Base-by-base conservation (phyloP, 2,329 filamentous ascomycete genomes). In the Balansia obtecta region DNA sequence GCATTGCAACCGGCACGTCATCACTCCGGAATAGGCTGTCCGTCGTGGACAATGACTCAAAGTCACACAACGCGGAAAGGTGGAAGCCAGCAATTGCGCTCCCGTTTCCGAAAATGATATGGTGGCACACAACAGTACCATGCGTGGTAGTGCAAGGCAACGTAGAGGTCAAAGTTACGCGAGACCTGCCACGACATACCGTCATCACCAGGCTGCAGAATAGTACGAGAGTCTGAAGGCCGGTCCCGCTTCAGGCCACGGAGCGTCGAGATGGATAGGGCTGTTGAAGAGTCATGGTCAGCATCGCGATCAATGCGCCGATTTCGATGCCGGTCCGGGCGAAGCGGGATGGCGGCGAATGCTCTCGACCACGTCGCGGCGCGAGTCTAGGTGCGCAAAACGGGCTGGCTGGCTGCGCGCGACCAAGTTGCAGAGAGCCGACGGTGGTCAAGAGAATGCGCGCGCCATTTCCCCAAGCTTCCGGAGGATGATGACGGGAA, bases 161-260 rank as follows among this genome's bases (percentile, higher is more conserved):
- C 44, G 42, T 40, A 39, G 22, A 47, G 37, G 45, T 50, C 48
- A 37, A 37, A 53, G 45, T 53, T 48, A 61, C 58, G 62, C 57
- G 60, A 62, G 53, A 56, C 55, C 56, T 50, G 58, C 58, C 62
- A 66, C 62, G 62, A 83, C 85, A 72, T 85, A 89, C 86, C 82
- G 76, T 86, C 81, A 71, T 85, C 78, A 73, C 80, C 82, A 65
- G 79, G 57, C 54, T 60, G 60, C 52, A 57, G 55, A 54, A 56
- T 77, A 66, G 74, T 75, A 69, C 82, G 80, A 53, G 66, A 71
- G 60, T 86, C 80, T 60, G 85, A 85, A 57, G 88, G 90, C 57
- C 85, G 83, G 74, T 80, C 86, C 67, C 88, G 80, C 73, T 94
- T 94, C 60, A 83, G 71, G 59, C 86, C 85, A 66, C 86, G 82